Conservation (phyloP, 75 land plant genomes). For the Pseudotsuga menziesii region DNA sequence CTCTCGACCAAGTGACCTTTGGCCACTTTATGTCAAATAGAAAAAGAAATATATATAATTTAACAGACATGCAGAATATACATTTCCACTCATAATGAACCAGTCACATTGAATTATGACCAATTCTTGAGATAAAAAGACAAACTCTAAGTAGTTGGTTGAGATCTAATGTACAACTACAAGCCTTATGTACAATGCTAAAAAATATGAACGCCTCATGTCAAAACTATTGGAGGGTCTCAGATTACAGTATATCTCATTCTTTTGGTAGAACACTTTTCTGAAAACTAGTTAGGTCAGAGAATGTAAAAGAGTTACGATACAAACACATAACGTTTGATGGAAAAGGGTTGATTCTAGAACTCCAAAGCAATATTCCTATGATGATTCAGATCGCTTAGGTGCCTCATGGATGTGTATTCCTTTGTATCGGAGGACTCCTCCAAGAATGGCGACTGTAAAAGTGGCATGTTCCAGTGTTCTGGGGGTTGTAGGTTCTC, state of each 20-base stretch:
- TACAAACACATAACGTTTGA: conserved; percentile 1
- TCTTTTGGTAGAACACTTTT: background rate
- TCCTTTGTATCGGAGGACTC: conserved; percentile 20
- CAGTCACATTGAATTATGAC: background rate
- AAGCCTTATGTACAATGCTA: conserved; percentile 2
- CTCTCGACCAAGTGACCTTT: background rate
- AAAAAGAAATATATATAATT: conserved; percentile 3
- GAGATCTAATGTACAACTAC: conserved; percentile 3
- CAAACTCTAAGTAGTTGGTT: too few relatives aligned
- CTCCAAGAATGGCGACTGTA: background rate
- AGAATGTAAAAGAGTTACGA: background rate
- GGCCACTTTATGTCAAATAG: background rate
- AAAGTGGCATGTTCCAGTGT: background rate
- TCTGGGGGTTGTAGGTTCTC: conserved; percentile 13
- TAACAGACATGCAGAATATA: background rate
- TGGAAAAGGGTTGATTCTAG: background rate
- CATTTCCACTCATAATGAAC: background rate
- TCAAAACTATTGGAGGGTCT: background rate
- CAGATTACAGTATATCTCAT: too few relatives aligned
- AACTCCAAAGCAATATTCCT: conserved; percentile 29
- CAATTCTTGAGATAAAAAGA: background rate
- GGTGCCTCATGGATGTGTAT: conserved; percentile 27
- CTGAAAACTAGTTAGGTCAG: background rate
- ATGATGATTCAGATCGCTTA: conserved; percentile 34
- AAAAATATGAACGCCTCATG: conserved; percentile 4